Conservation (phyloP, 148 eudicot species). For the Heliosperma pusillum region DNA sequence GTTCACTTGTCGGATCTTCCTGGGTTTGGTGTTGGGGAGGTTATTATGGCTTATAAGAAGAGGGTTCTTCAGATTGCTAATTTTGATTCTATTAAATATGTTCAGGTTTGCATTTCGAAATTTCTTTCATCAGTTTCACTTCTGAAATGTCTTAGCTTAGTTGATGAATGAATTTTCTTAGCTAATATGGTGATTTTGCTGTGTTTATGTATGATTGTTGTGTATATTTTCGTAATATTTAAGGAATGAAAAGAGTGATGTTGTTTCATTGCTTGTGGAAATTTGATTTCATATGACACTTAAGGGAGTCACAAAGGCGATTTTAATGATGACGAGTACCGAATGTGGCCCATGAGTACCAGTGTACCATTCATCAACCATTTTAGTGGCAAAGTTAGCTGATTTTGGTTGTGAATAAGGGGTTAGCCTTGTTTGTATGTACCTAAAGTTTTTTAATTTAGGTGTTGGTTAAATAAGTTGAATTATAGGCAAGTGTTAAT, state of each 20-base stretch:
- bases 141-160: background rate
- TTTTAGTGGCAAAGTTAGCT: too few species aligned
- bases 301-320: too few species aligned
- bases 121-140: background rate
- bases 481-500: too few species aligned
- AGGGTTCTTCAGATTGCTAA: conserved; percentile 56
- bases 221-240: background rate
- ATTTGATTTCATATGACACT: background rate
- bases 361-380: too few species aligned
- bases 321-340: too few species aligned
- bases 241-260: background rate
- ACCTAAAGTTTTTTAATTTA: too few species aligned
- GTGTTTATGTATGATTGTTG: background rate
- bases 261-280: background rate
- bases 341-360: too few species aligned
- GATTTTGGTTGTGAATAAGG: too few species aligned
- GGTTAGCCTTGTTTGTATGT: too few species aligned
- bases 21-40: conserved; percentile 50
- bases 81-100: conserved; percentile 49
- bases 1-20: conserved; percentile 64
- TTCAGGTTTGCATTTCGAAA: conserved; percentile 57
- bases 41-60: conserved; percentile 75
- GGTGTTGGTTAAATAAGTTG: too few species aligned
- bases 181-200: background rate
- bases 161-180: background rate